These are phyloP conservation scores for Leccinum pachyderme DNA, from an alignment of 1,284 basidiomycete genomes.

Conservation along the genomic window DNA sequence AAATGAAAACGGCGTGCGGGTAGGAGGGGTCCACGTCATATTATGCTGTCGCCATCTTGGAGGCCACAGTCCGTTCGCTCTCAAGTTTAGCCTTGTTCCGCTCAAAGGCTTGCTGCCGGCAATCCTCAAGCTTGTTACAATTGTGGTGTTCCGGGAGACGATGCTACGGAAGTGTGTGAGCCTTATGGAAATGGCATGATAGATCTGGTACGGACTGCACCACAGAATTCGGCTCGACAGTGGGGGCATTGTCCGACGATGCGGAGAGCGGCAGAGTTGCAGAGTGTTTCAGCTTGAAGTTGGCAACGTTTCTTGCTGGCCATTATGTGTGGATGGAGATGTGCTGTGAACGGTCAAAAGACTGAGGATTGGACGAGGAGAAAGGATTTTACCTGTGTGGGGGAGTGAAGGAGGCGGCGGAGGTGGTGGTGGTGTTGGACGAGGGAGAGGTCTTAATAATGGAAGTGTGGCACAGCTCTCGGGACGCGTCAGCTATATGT, in stretches of 20 bases:
- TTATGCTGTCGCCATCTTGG: conserved; percentile 81
- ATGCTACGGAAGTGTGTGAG: conserved; percentile 49
- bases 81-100: conserved; percentile 83
- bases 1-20: not conserved
- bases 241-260: conserved; percentile 82
- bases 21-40: conserved; percentile 6
- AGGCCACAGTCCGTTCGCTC: conserved; percentile 79
- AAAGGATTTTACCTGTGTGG: conserved; percentile 1
- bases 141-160: conserved; percentile 81
- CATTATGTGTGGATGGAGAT: conserved; percentile 42
- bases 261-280: conserved; percentile 74
- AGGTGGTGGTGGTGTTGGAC: not conserved
- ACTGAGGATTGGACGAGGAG: not conserved
- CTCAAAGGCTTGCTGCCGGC: conserved; percentile 81
- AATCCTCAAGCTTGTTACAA: conserved; percentile 76
- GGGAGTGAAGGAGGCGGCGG: not conserved
- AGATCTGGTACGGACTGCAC: conserved; percentile 52
- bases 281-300: conserved; percentile 63
- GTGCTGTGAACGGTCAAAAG: conserved; percentile 1
- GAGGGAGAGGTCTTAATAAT: conserved; percentile 25
- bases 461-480: conserved; percentile 24
- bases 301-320: conserved; percentile 84
- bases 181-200: conserved; percentile 12
- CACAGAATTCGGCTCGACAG: conserved; percentile 74
- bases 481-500: conserved; percentile 32